Evolutionary conservation across 306 rosid genomes (phyloP).

Genomic region (Citrullus mucosospermus): DNA sequence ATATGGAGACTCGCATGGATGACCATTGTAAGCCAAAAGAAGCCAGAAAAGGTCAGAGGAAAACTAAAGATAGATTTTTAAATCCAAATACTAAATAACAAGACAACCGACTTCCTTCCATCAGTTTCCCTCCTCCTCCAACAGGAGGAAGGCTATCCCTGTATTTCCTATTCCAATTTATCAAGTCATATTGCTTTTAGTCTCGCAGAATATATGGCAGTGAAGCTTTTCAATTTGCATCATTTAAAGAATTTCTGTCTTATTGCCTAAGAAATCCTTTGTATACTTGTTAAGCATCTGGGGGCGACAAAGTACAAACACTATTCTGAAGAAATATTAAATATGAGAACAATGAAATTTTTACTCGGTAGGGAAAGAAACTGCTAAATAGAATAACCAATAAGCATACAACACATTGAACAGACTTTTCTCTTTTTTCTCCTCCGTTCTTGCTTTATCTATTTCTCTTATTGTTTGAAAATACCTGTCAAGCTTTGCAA

Average conservation of each 20-base stretch:
- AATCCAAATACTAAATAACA: background rate
- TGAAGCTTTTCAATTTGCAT: background rate
- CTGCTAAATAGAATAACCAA: background rate
- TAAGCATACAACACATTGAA: background rate
- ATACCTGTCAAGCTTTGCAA: slow-evolving; percentile 92
- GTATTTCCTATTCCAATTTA: background rate
- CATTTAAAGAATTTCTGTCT: background rate
- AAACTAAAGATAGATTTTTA: background rate
- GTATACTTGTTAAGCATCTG: background rate
- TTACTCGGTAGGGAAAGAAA: background rate
- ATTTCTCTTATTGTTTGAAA: background rate
- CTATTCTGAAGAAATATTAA: background rate
- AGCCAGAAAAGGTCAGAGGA: background rate
- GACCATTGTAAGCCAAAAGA: background rate
- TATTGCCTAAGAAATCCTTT: background rate
- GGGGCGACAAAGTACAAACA: background rate
- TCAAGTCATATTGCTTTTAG: background rate
- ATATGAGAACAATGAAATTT: background rate
- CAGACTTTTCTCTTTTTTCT: background rate
- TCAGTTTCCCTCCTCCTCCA: background rate
- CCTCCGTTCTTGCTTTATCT: background rate
- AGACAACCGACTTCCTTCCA: background rate
- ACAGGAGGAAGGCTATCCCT: background rate
- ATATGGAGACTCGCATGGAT: background rate
- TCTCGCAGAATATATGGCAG: background rate